Conservation (phyloP, 768 basidiomycete genomes). For the Xerocomus spinulosus region DNA sequence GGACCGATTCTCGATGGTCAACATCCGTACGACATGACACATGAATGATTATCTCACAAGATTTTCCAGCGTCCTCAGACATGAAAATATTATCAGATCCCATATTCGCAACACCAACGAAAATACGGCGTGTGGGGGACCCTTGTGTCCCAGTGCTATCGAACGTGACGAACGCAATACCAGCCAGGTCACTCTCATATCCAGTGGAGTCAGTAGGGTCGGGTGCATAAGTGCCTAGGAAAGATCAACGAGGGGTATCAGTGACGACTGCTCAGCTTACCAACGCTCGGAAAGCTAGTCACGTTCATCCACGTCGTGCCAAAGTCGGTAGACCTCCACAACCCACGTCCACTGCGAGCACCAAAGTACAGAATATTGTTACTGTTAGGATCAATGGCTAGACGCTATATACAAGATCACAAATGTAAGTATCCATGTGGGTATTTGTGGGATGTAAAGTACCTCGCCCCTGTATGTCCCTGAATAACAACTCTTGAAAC, state of each 20-base stretch:
- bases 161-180: conserved; percentile 13
- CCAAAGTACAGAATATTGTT: conserved; percentile 62
- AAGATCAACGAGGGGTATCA: neutral
- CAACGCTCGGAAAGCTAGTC: conserved; percentile 53
- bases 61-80: conserved; percentile 46
- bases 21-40: neutral
- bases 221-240: conserved; percentile 9
- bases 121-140: conserved; percentile 55
- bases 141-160: conserved; percentile 40
- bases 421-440: neutral
- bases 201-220: conserved; percentile 8
- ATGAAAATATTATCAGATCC: conserved; percentile 55
- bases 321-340: conserved; percentile 62
- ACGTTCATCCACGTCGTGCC: conserved; percentile 58
- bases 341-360: conserved; percentile 57
- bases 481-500: neutral
- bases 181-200: conserved; percentile 4
- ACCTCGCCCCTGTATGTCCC: conserved; percentile 7
- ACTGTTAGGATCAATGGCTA: conserved; percentile 58
- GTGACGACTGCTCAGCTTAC: conserved; percentile 29
- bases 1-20: neutral
- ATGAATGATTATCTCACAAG: conserved; percentile 3
- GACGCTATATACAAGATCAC: conserved; percentile 36
- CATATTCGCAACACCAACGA: conserved; percentile 60
- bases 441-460: neutral